Evolutionary conservation across 1,139 yeast genomes (phyloP), one percentile per base, ranked within the genome.

Genomic region (Hyphopichia fennica): DNA sequence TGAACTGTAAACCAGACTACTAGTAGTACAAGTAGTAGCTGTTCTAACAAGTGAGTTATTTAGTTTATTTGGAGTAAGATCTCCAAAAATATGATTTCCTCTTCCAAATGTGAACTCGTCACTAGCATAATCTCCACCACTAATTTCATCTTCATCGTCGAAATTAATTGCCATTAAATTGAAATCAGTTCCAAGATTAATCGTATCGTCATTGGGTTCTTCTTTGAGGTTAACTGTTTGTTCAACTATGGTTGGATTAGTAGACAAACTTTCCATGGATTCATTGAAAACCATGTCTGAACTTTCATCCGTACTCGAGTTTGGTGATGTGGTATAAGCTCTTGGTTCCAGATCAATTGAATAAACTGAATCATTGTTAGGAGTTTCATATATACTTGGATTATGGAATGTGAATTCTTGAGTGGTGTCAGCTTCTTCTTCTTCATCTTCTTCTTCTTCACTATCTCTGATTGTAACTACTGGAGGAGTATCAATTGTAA

Each of bases 231-330:
- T n/a, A 13, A 5, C 28, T 10, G 47, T 40, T 8, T 41, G 16
- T n/a, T 44, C 49, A 8, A 44, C 32, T 8, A 45, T 40, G 29
- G 58, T 53, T 9, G 52, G 54, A 25, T 41, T 44, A 8, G 62
- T 58, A 6, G 60, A 56, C 16, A 58, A 40, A 1, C 61, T 52
- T 22, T 54, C 62, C 48, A 52, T 40, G 3, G 62, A 58, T 29
- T 53, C 56, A 39, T 51, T 56, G 44, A 58, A 54, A 22, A 8
- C 22, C 29, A 49, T 30, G 30, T 44, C 50, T 14, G 42, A 37
- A 3, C 18, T 13, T 17, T 28, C 32, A 19, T 28, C 32, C 16
- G 25, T 28, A 16, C 44, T 40, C 9, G 50, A 39, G 16, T 47
- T 49, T 4, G 56, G 56, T 6, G 52, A 49, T 11, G 4, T 4